These are phyloP conservation scores for Leccinum disarticulatum DNA, from an alignment of 768 basidiomycete genomes.

Conservation along the genomic window DNA sequence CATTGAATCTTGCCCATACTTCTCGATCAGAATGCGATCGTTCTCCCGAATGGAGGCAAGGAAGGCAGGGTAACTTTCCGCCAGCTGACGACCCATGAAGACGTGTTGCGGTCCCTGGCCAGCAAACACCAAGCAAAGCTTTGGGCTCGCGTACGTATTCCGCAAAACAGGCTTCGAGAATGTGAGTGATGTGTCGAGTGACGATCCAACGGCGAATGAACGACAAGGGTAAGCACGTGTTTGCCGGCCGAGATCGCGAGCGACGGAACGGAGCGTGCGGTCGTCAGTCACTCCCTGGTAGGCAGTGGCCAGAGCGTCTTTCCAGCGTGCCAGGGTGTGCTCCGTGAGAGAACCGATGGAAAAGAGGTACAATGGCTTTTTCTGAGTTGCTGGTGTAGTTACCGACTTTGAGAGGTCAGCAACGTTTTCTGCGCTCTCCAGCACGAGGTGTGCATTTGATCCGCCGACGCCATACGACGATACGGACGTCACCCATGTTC, in stretches of 20 bases:
- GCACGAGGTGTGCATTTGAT: constrained; percentile 34
- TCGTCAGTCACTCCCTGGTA: constrained; percentile 22
- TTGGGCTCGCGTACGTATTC: constrained; percentile 25
- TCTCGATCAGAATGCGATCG: constrained; percentile 32
- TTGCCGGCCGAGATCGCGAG: constrained; percentile 31
- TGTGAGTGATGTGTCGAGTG: constrained; percentile 23
- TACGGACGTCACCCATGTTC: constrained; percentile 32
- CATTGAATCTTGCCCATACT: constrained; percentile 29
- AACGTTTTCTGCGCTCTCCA: constrained; percentile 27
- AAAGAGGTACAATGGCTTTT: constrained; percentile 26
- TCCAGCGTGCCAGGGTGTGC: constrained; percentile 25
- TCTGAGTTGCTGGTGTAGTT: neutral
- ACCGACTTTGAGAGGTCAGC: constrained; percentile 12
- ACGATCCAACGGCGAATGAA: constrained; percentile 24
- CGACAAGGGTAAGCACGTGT: constrained; percentile 31
- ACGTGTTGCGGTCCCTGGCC: constrained; percentile 38
- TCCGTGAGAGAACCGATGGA: constrained; percentile 31
- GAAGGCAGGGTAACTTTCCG: constrained; percentile 33
- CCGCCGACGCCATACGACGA: constrained; percentile 37
- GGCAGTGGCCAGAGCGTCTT: constrained; percentile 16
- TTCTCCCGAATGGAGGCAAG: constrained; percentile 30
- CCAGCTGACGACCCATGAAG: constrained; percentile 38
- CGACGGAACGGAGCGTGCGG: constrained; percentile 24
- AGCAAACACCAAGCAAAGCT: constrained; percentile 36
- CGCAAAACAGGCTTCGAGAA: constrained; percentile 32